Evolutionary conservation across 805 yeast genomes (phyloP).

Genomic region (Pichia heedii): DNA sequence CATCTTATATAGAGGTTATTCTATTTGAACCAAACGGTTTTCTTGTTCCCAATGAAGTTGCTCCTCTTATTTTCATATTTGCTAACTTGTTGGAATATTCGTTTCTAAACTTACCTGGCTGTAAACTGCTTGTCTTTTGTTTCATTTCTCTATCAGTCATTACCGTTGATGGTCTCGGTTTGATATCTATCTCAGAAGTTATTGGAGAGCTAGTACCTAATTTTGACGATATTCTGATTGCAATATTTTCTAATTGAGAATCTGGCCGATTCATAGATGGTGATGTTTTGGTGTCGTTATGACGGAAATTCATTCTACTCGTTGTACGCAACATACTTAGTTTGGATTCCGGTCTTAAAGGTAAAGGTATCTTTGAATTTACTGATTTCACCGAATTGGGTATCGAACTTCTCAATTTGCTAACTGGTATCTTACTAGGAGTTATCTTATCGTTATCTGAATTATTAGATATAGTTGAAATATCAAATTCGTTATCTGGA

Average conservation of each 20-base stretch:
- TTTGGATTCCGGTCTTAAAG: conserved; percentile 20
- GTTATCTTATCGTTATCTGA: background rate
- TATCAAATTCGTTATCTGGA: background rate
- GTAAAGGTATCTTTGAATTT: conserved; percentile 21
- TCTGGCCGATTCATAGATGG: conserved; percentile 2
- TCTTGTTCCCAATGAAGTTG: conserved; percentile 7
- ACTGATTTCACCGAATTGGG: conserved; percentile 3
- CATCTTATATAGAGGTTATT: conserved; percentile 5
- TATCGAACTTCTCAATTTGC: background rate
- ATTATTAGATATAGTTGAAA: background rate
- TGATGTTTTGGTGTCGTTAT: background rate
- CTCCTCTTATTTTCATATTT: conserved; percentile 3
- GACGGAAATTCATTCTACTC: conserved; percentile 2
- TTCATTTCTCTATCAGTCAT: conserved; percentile 4
- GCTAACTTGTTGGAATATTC: background rate
- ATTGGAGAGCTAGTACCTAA: conserved; percentile 11
- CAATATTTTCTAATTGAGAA: conserved; percentile 10
- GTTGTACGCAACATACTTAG: conserved; percentile 14
- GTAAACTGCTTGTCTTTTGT: background rate
- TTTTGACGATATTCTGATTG: conserved; percentile 6
- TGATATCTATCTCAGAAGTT: background rate
- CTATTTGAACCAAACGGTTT: background rate
- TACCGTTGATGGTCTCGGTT: conserved; percentile 3
- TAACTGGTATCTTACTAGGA: background rate
- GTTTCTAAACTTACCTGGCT: background rate